Conservation (phyloP, 306 rosid genomes). For the Trifolium pratense region DNA sequence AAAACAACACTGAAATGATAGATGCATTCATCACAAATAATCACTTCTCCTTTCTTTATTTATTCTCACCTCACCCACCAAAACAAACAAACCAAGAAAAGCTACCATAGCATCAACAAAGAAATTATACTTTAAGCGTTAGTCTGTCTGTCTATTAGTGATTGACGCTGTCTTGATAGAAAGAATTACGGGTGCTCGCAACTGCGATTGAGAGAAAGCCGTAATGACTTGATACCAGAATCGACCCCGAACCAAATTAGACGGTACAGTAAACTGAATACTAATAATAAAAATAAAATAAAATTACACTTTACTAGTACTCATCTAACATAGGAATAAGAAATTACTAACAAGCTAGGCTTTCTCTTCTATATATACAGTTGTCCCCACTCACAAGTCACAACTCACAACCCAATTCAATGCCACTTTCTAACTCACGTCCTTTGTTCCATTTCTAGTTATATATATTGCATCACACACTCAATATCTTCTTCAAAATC, state of each 20-base stretch:
- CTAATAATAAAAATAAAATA: too few species aligned
- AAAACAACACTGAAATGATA: slow-evolving; percentile 85
- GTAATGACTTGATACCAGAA: too few species aligned
- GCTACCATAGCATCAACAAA: background rate
- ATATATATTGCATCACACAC: background rate
- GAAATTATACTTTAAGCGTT: too few species aligned
- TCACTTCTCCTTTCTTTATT: slow-evolving; percentile 36
- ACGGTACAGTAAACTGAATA: too few species aligned
- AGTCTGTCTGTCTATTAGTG: too few species aligned
- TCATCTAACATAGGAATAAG: too few species aligned
- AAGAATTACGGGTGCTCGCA: too few species aligned
- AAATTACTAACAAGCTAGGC: background rate
- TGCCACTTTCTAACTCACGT: slow-evolving; percentile 21
- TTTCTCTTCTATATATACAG: slow-evolving; percentile 44
- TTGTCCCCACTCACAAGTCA: slow-evolving; percentile 43
- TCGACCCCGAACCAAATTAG: too few species aligned
- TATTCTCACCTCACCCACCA: slow-evolving; percentile 18
- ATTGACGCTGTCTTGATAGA: too few species aligned
- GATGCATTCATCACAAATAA: slow-evolving; percentile 72
- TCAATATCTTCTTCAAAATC: slow-evolving; percentile 31
- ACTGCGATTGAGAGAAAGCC: too few species aligned
- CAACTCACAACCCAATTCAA: background rate
- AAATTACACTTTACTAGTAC: too few species aligned
- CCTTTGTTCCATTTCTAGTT: slow-evolving; percentile 43
- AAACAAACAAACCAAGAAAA: slow-evolving; percentile 33